Conservation (phyloP, 495 filamentous ascomycete species). For the Penicillium dipodomyicola region DNA sequence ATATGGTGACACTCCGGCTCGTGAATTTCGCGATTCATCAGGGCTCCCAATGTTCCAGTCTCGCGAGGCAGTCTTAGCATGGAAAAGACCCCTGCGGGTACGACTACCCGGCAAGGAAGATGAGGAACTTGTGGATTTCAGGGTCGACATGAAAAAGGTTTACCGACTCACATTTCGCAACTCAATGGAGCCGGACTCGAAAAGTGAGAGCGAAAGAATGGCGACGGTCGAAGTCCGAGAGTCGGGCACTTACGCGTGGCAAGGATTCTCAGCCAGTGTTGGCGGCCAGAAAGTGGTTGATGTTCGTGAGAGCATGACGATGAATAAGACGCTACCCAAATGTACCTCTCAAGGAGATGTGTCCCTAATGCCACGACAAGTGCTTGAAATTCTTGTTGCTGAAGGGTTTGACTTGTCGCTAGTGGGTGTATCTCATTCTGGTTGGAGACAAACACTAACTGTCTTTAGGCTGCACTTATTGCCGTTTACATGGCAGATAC, state of each 20-base stretch:
- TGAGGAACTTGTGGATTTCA: constrained; percentile 14
- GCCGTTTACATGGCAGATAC: constrained; percentile 6
- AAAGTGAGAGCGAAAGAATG: constrained; percentile 10
- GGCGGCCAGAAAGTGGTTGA: constrained; percentile 17
- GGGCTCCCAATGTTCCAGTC: constrained; percentile 24
- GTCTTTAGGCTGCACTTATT: not conserved
- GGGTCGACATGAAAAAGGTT: not conserved
- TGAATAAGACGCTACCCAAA: constrained; percentile 8
- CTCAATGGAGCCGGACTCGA: constrained; percentile 4
- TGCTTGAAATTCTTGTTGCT: constrained; percentile 19
- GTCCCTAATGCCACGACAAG: constrained; percentile 3
- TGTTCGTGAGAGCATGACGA: constrained; percentile 22
- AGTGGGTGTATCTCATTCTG: constrained; percentile 4
- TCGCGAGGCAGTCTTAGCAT: not conserved
- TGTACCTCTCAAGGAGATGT: not conserved
- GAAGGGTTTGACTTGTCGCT: constrained; percentile 21
- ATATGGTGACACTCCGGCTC: constrained; percentile 11
- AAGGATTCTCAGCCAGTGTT: constrained; percentile 2
- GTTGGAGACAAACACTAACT: not conserved
- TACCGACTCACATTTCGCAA: constrained; percentile 19
- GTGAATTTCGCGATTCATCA: constrained; percentile 24
- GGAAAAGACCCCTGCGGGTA: constrained; percentile 16
- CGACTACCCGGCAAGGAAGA: constrained; percentile 19
- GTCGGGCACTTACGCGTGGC: not conserved
- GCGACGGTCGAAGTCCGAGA: constrained; percentile 12